A percentile compares a stretch with the other conserved stretches of the same genome.
Evolutionary conservation across 2,329 filamentous ascomycete genomes (phyloP).

Genomic region (Aspergillus aculeatus): DNA sequence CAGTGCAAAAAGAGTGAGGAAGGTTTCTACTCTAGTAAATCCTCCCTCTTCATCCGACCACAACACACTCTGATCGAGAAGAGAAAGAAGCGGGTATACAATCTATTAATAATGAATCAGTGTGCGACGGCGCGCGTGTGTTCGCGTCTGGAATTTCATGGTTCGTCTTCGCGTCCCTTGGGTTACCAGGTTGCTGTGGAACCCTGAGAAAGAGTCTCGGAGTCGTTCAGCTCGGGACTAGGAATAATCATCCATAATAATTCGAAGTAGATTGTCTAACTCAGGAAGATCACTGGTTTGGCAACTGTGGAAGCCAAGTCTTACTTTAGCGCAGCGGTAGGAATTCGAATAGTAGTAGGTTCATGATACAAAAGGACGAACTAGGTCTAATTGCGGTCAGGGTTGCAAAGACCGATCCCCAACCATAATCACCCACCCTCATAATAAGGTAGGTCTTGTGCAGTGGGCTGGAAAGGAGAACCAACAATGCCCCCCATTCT

Average conservation of each 20-base stretch:
- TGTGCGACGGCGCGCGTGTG: background rate
- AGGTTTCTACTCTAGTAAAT: too few relatives aligned
- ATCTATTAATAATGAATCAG: background rate
- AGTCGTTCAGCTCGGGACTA: background rate
- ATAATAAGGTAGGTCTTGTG: too few relatives aligned
- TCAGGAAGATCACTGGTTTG: constrained; percentile 3
- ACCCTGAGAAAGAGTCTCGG: constrained; percentile 2
- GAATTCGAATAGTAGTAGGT: background rate
- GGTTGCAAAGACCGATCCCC: too few relatives aligned
- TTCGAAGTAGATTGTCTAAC: background rate
- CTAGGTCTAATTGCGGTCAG: background rate
- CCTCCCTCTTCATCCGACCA: too few relatives aligned
- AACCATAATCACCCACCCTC: too few relatives aligned
- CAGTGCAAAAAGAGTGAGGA: too few relatives aligned
- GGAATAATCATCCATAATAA: background rate
- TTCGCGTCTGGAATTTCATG: background rate
- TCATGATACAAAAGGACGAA: background rate
- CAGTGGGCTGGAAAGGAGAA: too few relatives aligned
- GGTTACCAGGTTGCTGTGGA: constrained; percentile 6
- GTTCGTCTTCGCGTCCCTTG: constrained; percentile 1
- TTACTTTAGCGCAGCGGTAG: too few relatives aligned
- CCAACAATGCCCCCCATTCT: too few relatives aligned
- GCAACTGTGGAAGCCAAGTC: too few relatives aligned
- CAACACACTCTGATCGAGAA: background rate
- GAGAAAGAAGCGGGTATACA: background rate